These are phyloP conservation scores for Aspergillus proliferans DNA, from an alignment of 2,329 filamentous ascomycete genomes.

Conservation along the genomic window DNA sequence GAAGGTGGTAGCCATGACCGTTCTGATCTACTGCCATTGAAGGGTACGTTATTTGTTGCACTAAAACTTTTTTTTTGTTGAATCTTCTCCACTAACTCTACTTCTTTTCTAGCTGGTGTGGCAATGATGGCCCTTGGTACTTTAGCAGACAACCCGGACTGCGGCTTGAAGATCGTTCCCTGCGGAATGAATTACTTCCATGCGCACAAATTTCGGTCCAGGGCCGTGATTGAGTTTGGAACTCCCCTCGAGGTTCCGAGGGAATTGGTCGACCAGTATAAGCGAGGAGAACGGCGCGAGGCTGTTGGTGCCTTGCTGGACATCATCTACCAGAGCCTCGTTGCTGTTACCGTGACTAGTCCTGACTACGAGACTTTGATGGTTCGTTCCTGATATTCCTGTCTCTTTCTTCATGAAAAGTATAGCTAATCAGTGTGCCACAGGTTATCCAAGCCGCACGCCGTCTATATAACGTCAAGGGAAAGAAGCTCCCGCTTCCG, in stretches of 20 bases:
- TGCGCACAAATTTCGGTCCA: constrained; percentile 93
- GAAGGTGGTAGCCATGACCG: constrained; percentile 95
- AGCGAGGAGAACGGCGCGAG: constrained; percentile 73
- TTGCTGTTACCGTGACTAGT: constrained; percentile 82
- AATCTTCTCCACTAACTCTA: constrained; percentile 7
- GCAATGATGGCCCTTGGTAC: constrained; percentile 96
- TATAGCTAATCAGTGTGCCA: constrained; percentile 23
- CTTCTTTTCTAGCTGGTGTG: constrained; percentile 61
- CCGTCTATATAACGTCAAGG: constrained; percentile 86
- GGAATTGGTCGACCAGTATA: constrained; percentile 80
- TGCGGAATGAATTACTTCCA: constrained; percentile 99
- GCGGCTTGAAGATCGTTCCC: constrained; percentile 87
- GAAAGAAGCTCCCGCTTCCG: constrained; percentile 85
- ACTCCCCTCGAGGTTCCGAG: constrained; percentile 76
- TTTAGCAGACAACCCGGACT: constrained; percentile 75
- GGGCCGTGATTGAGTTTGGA: constrained; percentile 93
- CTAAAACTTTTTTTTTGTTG: background rate
- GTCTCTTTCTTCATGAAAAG: background rate
- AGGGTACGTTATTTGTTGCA: constrained; percentile 43
- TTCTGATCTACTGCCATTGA: constrained; percentile 82
- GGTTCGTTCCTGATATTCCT: constrained; percentile 41
- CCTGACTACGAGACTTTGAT: constrained; percentile 95
- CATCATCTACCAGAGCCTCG: constrained; percentile 75
- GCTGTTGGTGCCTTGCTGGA: constrained; percentile 81
- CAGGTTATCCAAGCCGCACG: constrained; percentile 85